phyloP scores from a whole-genome alignment of 2,329 filamentous ascomycete species.

The Microascus cirrosus region DNA sequence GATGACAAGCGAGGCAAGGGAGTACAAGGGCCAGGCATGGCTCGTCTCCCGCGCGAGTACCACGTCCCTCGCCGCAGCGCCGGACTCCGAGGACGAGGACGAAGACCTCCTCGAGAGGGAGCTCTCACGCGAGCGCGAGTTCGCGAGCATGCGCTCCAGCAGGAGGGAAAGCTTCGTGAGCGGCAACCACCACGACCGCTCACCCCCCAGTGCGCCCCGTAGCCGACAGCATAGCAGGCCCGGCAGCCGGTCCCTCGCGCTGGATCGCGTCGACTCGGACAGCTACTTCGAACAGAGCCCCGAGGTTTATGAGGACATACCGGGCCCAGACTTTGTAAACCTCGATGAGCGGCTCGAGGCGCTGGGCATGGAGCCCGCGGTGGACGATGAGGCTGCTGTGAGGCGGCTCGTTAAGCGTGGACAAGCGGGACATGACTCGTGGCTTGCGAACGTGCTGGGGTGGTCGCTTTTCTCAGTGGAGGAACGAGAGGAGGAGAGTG shows the following conservation, averaged over 20 bases:
- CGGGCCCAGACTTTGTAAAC: slow-evolving; percentile 52
- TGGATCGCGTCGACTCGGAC: neutral
- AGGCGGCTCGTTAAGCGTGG: slow-evolving; percentile 43
- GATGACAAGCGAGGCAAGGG: slow-evolving; percentile 49
- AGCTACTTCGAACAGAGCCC: slow-evolving; percentile 1
- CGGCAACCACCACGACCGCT: slow-evolving; percentile 25
- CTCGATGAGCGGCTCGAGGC: slow-evolving; percentile 48
- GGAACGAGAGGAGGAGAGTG: slow-evolving; percentile 43
- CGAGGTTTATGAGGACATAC: slow-evolving; percentile 11
- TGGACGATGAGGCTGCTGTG: slow-evolving; percentile 48
- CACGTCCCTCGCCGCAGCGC: slow-evolving; percentile 44
- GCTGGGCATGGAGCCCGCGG: slow-evolving; percentile 35
- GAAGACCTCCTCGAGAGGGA: slow-evolving; percentile 37
- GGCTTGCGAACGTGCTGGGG: slow-evolving; percentile 46
- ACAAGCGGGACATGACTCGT: slow-evolving; percentile 39
- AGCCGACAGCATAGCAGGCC: slow-evolving; percentile 38
- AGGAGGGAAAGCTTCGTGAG: slow-evolving; percentile 32
- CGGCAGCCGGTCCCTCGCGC: slow-evolving; percentile 18
- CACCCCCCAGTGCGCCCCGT: slow-evolving; percentile 17
- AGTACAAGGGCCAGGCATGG: slow-evolving; percentile 61
- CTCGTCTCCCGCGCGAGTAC: slow-evolving; percentile 54
- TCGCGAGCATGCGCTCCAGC: slow-evolving; percentile 34
- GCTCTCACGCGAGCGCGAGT: slow-evolving; percentile 36
- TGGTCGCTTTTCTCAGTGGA: slow-evolving; percentile 54
- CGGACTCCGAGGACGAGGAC: slow-evolving; percentile 34